Percentiles rank a stretch among this genome's conserved stretches.
These are phyloP conservation scores for Alloteropsis semialata DNA, from an alignment of 176 grass and related monocot genomes.

Conservation along the genomic window DNA sequence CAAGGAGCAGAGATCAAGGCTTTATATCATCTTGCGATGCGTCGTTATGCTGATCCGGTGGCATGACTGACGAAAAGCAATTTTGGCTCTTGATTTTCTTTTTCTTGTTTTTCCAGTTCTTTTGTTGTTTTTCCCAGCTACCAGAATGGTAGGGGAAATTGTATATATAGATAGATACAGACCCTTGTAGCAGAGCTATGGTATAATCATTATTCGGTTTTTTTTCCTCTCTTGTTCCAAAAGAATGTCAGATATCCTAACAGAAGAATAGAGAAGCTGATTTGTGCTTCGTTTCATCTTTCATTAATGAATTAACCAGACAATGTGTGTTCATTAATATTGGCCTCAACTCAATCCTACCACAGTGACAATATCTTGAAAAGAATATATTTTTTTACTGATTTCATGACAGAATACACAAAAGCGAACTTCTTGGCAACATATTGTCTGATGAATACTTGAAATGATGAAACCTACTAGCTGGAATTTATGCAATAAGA, in stretches of 20 bases:
- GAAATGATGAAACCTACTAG: background rate
- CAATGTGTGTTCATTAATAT: background rate
- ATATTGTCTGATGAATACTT: background rate
- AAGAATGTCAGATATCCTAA: background rate
- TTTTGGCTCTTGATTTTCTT: slow-evolving; percentile 6
- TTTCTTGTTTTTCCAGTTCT: background rate
- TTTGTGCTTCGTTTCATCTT: background rate
- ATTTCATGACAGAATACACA: background rate
- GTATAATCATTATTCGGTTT: background rate
- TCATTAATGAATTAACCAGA: background rate
- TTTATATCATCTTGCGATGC: slow-evolving; percentile 50
- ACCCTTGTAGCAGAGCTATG: background rate
- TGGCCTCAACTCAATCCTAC: background rate
- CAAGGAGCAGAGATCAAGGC: slow-evolving; percentile 50
- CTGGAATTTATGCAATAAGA: background rate
- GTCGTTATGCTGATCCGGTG: slow-evolving; percentile 54
- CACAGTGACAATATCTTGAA: background rate
- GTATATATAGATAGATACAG: slow-evolving; percentile 1
- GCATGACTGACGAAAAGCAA: slow-evolving; percentile 36
- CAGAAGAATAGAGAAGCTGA: background rate
- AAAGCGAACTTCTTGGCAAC: background rate
- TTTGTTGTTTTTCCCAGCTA: background rate
- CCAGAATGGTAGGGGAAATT: slow-evolving; percentile 20
- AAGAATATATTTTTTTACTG: background rate
- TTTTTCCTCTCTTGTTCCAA: background rate